Percentiles rank a stretch among this genome's conserved stretches.
Conservation (phyloP, 2,329 filamentous ascomycete species). For the Madurella fahalii region DNA sequence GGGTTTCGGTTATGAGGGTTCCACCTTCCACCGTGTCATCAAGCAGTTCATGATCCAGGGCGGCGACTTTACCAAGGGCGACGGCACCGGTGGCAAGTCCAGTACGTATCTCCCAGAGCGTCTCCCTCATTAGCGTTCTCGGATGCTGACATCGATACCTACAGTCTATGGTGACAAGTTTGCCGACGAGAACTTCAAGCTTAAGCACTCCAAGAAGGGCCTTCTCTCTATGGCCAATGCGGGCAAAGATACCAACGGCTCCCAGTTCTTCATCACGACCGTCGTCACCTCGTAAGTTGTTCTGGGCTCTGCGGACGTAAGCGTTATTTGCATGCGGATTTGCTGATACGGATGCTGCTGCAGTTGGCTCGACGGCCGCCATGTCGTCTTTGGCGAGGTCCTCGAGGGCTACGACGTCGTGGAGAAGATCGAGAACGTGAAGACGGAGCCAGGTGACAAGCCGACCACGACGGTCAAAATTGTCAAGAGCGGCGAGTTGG, state of each 20-base stretch:
- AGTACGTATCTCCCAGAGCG: conserved; percentile 48
- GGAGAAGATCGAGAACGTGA: conserved; percentile 69
- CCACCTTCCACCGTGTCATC: conserved; percentile 85
- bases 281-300: conserved; percentile 65
- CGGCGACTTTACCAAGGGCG: conserved; percentile 79
- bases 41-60: conserved; percentile 90
- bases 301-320: not conserved
- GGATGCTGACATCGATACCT: conserved; percentile 6
- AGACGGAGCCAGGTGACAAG: conserved; percentile 64
- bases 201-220: conserved; percentile 84
- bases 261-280: conserved; percentile 89
- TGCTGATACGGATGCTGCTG: conserved; percentile 6
- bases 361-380: conserved; percentile 76
- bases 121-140: not conserved
- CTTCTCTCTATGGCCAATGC: conserved; percentile 82
- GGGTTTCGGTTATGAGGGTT: conserved; percentile 78
- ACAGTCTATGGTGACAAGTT: conserved; percentile 81
- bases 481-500: conserved; percentile 76
- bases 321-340: too few relatives aligned
- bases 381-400: conserved; percentile 87
- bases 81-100: conserved; percentile 81
- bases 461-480: conserved; percentile 69
- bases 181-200: conserved; percentile 90
- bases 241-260: conserved; percentile 81
- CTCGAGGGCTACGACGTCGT: conserved; percentile 80